These are phyloP conservation scores for Trametes pubescens DNA, from an alignment of 1,284 basidiomycete species.

Conservation along the genomic window DNA sequence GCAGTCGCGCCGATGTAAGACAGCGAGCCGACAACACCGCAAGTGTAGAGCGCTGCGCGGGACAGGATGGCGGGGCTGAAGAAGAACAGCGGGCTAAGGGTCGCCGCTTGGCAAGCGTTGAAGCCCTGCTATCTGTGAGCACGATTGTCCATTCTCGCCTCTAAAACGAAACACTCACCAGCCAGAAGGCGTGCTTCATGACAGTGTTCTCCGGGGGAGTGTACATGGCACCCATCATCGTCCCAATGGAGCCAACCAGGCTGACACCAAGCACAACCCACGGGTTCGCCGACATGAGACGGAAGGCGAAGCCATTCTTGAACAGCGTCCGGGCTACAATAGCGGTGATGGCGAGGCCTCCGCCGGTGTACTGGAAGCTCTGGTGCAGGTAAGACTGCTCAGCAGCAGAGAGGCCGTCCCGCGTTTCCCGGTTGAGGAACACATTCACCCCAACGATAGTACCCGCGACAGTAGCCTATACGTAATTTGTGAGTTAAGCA, in stretches of 20 bases:
- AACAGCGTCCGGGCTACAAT: conserved; percentile 83
- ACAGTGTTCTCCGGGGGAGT: conserved; percentile 77
- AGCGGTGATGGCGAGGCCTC: conserved; percentile 81
- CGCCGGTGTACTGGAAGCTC: conserved; percentile 88
- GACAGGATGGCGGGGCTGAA: conserved; percentile 85
- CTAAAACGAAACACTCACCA: conserved; percentile 55
- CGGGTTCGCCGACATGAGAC: conserved; percentile 88
- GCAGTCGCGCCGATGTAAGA: conserved; percentile 93
- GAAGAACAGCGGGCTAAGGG: conserved; percentile 87
- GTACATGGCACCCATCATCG: conserved; percentile 81
- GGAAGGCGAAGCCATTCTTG: conserved; percentile 75
- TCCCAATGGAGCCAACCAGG: conserved; percentile 78
- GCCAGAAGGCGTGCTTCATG: conserved; percentile 81
- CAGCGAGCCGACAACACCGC: conserved; percentile 84
- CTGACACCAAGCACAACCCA: conserved; percentile 89
- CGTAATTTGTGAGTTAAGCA: neutral
- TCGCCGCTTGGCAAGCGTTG: conserved; percentile 87
- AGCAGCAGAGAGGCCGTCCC: conserved; percentile 65
- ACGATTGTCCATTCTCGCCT: neutral
- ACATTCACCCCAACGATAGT: conserved; percentile 69
- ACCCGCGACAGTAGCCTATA: conserved; percentile 72
- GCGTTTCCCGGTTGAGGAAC: conserved; percentile 80
- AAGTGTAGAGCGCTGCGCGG: conserved; percentile 90
- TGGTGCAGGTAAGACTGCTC: conserved; percentile 82
- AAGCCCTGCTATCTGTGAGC: conserved; percentile 63